Evolutionary conservation across 106 monocot species (phyloP).

Genomic region (Apostasia ramifera): DNA sequence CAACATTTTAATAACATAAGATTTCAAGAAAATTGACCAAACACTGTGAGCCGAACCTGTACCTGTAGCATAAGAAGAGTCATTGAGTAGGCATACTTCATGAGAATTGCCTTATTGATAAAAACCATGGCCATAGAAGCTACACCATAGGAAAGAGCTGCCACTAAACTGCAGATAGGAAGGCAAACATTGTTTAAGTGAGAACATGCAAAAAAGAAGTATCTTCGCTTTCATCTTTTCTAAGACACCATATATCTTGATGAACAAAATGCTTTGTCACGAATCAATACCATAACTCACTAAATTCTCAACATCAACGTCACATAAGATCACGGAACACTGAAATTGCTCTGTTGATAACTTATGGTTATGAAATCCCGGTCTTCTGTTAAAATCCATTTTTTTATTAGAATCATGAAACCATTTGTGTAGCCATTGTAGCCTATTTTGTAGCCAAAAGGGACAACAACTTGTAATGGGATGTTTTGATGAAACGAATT

Average conservation of each 20-base stretch:
- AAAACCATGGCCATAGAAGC: constrained; percentile 99
- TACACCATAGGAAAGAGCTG: constrained; percentile 80
- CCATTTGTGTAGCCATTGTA: no score
- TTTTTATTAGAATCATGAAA: background rate
- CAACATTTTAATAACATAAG: constrained; percentile 7
- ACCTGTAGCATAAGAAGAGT: constrained; percentile 94
- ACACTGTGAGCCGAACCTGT: background rate
- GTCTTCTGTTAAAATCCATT: background rate
- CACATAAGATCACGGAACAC: no score
- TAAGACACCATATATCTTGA: background rate
- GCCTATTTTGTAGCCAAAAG: no score
- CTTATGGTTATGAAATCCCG: no score
- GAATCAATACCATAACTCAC: no score
- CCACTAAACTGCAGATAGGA: constrained; percentile 43
- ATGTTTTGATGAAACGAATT: no score
- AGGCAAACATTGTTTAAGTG: background rate
- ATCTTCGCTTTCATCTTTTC: background rate
- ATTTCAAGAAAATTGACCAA: background rate
- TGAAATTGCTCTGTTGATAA: background rate
- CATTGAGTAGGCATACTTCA: constrained; percentile 94
- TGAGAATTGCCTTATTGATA: constrained; percentile 95
- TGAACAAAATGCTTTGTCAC: no score
- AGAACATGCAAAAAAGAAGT: background rate
- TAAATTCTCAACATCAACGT: no score
- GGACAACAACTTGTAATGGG: no score